Conservation (phyloP, 2,329 filamentous ascomycete species). For the Epichloe sp. region DNA sequence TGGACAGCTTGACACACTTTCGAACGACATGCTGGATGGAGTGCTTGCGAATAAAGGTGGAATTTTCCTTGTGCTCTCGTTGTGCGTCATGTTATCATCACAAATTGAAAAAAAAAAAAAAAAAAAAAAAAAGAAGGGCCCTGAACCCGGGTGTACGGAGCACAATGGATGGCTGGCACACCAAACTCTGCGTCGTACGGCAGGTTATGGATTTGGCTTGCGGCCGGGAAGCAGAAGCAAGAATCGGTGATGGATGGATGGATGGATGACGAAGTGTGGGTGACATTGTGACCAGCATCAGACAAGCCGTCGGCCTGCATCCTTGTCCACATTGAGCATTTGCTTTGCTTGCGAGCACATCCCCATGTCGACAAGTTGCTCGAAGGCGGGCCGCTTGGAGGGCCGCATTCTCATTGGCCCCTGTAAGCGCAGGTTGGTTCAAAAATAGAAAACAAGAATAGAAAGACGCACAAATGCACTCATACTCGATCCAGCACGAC, state of each 20-base stretch:
- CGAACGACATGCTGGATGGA: too few species aligned
- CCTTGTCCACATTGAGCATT: too few species aligned
- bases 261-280: neutral
- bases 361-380: neutral
- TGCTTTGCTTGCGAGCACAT: too few species aligned
- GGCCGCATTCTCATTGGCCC: slow-evolving; percentile 21
- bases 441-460: slow-evolving; percentile 32
- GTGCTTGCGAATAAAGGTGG: too few species aligned
- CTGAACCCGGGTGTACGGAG: neutral
- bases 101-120: too few species aligned
- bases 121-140: too few species aligned
- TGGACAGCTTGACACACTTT: too few species aligned
- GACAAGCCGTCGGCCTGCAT: neutral
- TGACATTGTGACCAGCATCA: slow-evolving; percentile 4
- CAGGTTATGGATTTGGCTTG: neutral
- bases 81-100: too few species aligned
- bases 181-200: too few species aligned
- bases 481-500: neutral
- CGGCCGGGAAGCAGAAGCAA: neutral
- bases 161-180: neutral
- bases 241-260: neutral
- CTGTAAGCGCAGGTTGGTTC: slow-evolving; percentile 32
- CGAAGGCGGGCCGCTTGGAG: neutral
- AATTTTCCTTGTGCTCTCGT: too few species aligned
- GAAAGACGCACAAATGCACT: slow-evolving; percentile 15